Base-by-base conservation (phyloP, 345 rosid genomes). In the Turritis glabra region DNA sequence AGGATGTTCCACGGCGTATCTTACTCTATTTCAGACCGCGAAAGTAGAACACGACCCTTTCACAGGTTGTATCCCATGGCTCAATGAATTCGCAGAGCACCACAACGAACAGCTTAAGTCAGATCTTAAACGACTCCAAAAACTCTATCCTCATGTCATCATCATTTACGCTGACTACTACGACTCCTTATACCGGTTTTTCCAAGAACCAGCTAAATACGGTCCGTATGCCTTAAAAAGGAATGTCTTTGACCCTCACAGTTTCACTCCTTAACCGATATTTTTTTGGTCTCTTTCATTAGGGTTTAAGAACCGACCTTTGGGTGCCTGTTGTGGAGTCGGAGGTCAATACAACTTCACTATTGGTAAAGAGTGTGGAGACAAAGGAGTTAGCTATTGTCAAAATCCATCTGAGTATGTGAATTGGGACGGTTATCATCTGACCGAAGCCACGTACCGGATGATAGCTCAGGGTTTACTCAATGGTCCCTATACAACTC, bases 361-460 rank as follows among this genome's bases (percentile, higher is more conserved):
- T 47, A 8, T 56, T 14, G 47, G 48, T 2, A 7, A 2, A 14
- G 40, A 22, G 5, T 79, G 84, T 74, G 87, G 82, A 18, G n/a
- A 47, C 21, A 69, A 32, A 27, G 19, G 62, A 7, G 65, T 59
- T 9, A 70, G 43, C 26, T 30, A 32, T 38, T 80, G 89, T 38
- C 62, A 72, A 19, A 62, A 80, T 10, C 87, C 85, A 5, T 76
- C 77, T 1, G 73, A 62, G 18, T 73, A 51, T 71, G 75, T 80
- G 8, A 83, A 73, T 53, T 85, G 89, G 84, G 88, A 85, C 43
- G 86, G 88, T 46, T 11, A 73, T 25, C 88, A 82, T 65, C 41
- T 77, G 21, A 77, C 80, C 8, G 76, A 77, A 47, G 59, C 76
- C 1, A 14, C 76, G 2, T 48, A 77, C 61, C 13, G 29, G 25